Evolutionary conservation across 2,329 filamentous ascomycete genomes (phyloP).

Genomic region (Simplicillium sp.): DNA sequence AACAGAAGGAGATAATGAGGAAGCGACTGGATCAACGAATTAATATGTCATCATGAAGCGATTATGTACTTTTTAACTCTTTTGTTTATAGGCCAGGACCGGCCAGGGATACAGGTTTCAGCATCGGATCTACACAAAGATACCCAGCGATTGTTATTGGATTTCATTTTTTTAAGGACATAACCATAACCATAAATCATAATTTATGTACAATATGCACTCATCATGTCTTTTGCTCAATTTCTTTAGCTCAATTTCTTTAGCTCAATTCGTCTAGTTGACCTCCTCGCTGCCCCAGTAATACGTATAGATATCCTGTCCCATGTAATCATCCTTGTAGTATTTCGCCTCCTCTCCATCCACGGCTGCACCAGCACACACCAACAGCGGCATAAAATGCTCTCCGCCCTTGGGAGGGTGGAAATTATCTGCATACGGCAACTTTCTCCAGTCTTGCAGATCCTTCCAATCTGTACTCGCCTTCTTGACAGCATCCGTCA

Average conservation of each 20-base stretch:
- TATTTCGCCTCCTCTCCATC: constrained; percentile 29
- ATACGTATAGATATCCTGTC: constrained; percentile 42
- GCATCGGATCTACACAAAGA: constrained; percentile 4
- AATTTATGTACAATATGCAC: neutral
- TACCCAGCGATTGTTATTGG: neutral
- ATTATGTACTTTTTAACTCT: neutral
- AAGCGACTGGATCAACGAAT: too few species aligned
- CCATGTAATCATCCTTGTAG: constrained; percentile 40
- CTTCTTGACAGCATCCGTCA: constrained; percentile 29
- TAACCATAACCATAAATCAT: neutral
- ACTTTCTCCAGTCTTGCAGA: constrained; percentile 35
- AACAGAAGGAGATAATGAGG: too few species aligned
- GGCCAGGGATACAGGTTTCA: constrained; percentile 5
- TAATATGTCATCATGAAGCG: neutral
- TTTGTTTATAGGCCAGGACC: neutral
- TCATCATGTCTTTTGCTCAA: too few species aligned
- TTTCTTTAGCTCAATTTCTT: neutral
- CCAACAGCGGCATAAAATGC: constrained; percentile 50
- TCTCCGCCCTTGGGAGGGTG: constrained; percentile 45
- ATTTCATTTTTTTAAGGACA: neutral
- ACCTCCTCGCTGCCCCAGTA: constrained; percentile 36
- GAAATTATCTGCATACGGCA: constrained; percentile 39
- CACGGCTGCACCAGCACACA: constrained; percentile 40
- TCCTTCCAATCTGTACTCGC: constrained; percentile 24
- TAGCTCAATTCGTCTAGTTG: constrained; percentile 1